Conservation (phyloP, 2,329 filamentous ascomycete genomes). For the Colletotrichum sp. region DNA sequence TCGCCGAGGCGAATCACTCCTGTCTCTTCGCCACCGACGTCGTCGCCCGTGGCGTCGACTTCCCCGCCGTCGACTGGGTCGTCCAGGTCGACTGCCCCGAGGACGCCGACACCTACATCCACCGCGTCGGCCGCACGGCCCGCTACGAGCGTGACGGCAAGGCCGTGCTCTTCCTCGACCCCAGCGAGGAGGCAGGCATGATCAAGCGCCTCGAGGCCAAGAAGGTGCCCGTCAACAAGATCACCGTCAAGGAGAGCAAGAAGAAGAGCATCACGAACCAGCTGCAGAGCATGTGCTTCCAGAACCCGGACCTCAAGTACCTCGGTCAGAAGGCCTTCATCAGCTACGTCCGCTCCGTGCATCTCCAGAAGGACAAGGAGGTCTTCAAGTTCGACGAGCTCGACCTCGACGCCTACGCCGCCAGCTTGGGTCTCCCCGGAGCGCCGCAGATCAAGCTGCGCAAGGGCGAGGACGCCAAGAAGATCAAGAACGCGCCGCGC, state of each 20-base stretch:
- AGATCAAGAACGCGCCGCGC: slow-evolving; percentile 84
- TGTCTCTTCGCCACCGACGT: slow-evolving; percentile 97
- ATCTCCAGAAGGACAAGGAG: slow-evolving; percentile 90
- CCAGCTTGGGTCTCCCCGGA: slow-evolving; percentile 86
- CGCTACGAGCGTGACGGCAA: slow-evolving; percentile 87
- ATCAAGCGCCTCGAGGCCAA: slow-evolving; percentile 82
- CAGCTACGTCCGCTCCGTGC: slow-evolving; percentile 83
- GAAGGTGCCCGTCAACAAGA: slow-evolving; percentile 85
- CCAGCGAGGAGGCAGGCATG: slow-evolving; percentile 93
- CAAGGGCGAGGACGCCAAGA: slow-evolving; percentile 87
- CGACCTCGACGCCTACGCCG: slow-evolving; percentile 84
- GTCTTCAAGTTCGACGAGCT: slow-evolving; percentile 85
- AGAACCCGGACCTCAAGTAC: slow-evolving; percentile 92
- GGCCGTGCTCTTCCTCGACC: slow-evolving; percentile 90
- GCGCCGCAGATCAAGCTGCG: slow-evolving; percentile 92
- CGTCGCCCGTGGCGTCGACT: slow-evolving; percentile 91
- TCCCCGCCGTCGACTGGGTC: slow-evolving; percentile 97
- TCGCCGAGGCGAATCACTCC: slow-evolving; percentile 79
- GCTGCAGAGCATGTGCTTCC: slow-evolving; percentile 94
- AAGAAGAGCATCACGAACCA: slow-evolving; percentile 85
- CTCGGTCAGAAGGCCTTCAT: slow-evolving; percentile 95
- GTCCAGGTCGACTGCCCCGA: slow-evolving; percentile 98
- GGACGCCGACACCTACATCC: slow-evolving; percentile 97
- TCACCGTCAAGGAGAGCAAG: slow-evolving; percentile 88
- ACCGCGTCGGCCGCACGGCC: slow-evolving; percentile 93